Percentiles rank a stretch among this genome's conserved stretches.
These are phyloP conservation scores for Penicillium occitanis DNA, from an alignment of 2,329 filamentous ascomycete genomes.

Conservation along the genomic window DNA sequence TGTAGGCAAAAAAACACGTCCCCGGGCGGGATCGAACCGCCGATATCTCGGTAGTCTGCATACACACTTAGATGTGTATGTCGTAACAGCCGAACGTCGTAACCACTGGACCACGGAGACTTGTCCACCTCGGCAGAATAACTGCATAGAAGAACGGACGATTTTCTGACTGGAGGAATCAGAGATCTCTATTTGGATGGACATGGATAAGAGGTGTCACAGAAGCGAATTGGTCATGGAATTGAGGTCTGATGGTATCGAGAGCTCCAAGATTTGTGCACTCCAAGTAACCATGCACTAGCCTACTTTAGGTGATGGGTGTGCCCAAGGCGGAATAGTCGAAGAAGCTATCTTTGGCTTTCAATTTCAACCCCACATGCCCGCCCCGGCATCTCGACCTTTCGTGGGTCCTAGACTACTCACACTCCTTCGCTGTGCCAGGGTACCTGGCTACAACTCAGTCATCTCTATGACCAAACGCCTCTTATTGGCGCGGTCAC, in stretches of 20 bases:
- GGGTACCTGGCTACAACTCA: background rate
- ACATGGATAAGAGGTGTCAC: background rate
- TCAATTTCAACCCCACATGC: background rate
- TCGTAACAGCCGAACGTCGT: slow-evolving; percentile 13
- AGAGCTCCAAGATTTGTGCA: background rate
- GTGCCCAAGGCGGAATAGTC: background rate
- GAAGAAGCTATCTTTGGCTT: background rate
- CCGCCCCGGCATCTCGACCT: slow-evolving; percentile 5
- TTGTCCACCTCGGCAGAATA: background rate
- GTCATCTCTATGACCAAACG: background rate
- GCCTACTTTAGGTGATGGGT: background rate
- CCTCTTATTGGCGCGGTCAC: background rate
- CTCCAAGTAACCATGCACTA: background rate
- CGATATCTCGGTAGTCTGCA: slow-evolving; percentile 8
- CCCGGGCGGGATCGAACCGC: slow-evolving; percentile 14
- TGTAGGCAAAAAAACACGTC: background rate
- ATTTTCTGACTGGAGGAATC: background rate
- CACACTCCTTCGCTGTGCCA: background rate
- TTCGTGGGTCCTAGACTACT: background rate
- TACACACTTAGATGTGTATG: background rate
- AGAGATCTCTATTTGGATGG: background rate
- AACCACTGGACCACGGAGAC: slow-evolving; percentile 15
- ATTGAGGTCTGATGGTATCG: background rate
- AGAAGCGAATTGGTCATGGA: too few relatives aligned
- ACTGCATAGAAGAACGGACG: background rate